Base-by-base conservation (phyloP, 2,329 filamentous ascomycete genomes). In the Fusarium goolgardi region DNA sequence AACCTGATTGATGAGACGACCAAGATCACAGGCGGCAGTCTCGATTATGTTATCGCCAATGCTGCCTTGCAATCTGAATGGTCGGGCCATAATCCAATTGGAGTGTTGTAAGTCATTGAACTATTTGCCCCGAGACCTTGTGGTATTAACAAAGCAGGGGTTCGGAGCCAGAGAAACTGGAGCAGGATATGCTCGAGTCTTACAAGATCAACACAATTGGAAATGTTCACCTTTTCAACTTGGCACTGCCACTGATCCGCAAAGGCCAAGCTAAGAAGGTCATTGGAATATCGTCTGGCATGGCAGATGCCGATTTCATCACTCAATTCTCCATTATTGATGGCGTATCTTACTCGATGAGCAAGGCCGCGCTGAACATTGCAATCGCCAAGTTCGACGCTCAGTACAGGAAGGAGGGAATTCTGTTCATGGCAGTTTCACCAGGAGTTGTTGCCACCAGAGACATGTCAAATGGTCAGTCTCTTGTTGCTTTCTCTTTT, bases 1-100 rank as follows among this genome's bases (percentile, higher is more conserved):
- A 46, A 45, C 7, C 43, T 62, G 3, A 44, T 78, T 75, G 2
- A 69, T 83, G 46, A 61, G 25, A 60, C 55, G 2, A 41, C 56
- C 16, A 70, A 73, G n/a, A 77, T 79, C n/a, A 78, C 78, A 0
- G 76, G 76, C 5, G 78, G 79, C 15, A 72, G 75, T 49, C 63
- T 88, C 8, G 85, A 88, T 72, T 84, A 84, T 61, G 71, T 88
- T 8, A 83, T 88, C 29, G 81, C 80, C 52, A 88, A 88, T 52
- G 85, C 78, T 1, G 85, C 72, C 3, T 68, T 76, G 6, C 61
- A 81, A 15, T 65, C 77, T 2, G 18, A 67, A 0, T 75, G 69
- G 25, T 77, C 78, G 29, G 70, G 62, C 5, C 67, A 66, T 7
- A 50, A 52, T n/a, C 50, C 71, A 3, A 35, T 71, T 1, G 51